phyloP scores from a whole-genome alignment of 1,284 basidiomycete genomes.

The Sporisorium graminicola region DNA sequence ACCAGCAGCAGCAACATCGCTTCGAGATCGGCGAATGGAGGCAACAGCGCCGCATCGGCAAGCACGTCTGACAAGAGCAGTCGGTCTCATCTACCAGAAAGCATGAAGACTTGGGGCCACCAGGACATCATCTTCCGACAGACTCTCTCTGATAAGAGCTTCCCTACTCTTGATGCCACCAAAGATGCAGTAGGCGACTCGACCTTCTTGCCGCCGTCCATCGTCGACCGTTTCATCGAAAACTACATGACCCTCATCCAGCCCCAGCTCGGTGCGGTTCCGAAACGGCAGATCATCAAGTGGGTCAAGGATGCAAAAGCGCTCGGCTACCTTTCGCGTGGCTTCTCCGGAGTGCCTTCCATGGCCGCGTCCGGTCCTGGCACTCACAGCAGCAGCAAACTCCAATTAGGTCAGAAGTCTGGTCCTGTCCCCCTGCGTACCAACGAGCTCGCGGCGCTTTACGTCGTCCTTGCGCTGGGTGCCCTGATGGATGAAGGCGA shows the following conservation, averaged over 20 bases:
- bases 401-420: slow-evolving; percentile 11
- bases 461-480: slow-evolving; percentile 44
- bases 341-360: slow-evolving; percentile 40
- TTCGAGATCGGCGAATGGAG: slow-evolving; percentile 1
- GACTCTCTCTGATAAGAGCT: slow-evolving; percentile 31
- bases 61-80: slow-evolving; percentile 10
- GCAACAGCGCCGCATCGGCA: background rate
- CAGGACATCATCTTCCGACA: slow-evolving; percentile 52
- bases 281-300: slow-evolving; percentile 49
- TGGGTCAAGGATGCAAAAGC: slow-evolving; percentile 53
- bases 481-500: slow-evolving; percentile 53
- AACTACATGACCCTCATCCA: slow-evolving; percentile 53
- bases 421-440: slow-evolving; percentile 34
- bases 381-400: slow-evolving; percentile 4
- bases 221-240: slow-evolving; percentile 55
- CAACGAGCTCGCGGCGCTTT: slow-evolving; percentile 49
- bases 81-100: slow-evolving; percentile 38
- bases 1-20: background rate
- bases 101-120: slow-evolving; percentile 51
- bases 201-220: slow-evolving; percentile 44
- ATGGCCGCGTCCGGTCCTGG: slow-evolving; percentile 34
- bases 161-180: slow-evolving; percentile 40
- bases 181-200: slow-evolving; percentile 46
- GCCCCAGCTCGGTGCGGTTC: slow-evolving; percentile 40
- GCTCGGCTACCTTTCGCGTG: slow-evolving; percentile 42